Evolutionary conservation across 2,329 filamentous ascomycete species (phyloP).

Genomic region (Trichoderma atroviride): DNA sequence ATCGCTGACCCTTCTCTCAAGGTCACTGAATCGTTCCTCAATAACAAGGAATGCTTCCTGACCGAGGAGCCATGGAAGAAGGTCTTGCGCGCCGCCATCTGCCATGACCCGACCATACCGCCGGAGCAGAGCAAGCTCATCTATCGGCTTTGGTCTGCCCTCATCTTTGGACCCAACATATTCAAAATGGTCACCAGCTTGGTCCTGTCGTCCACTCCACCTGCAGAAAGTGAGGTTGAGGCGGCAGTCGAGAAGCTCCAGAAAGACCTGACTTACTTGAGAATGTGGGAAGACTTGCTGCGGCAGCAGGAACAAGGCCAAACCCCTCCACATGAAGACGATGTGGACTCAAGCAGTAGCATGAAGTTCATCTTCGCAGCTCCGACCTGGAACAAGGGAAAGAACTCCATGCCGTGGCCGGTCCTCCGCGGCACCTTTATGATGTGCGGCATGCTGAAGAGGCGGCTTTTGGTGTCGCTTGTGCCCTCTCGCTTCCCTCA

Average conservation of each 20-base stretch:
- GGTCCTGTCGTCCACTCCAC: not conserved
- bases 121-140: not conserved
- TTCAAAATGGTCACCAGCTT: not conserved
- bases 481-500: slow-evolving; percentile 1
- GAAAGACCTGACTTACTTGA: not conserved
- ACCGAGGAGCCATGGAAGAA: slow-evolving; percentile 1
- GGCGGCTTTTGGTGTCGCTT: not conserved
- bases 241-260: not conserved
- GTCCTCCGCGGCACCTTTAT: not conserved
- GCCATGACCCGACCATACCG: slow-evolving; percentile 1
- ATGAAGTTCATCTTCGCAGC: not conserved
- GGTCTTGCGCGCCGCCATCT: not conserved
- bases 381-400: not conserved
- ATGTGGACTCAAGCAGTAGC: not conserved
- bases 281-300: not conserved
- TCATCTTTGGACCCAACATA: slow-evolving; percentile 4
- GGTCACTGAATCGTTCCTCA: slow-evolving; percentile 9
- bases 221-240: not conserved
- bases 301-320: not conserved
- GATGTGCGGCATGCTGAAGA: slow-evolving; percentile 5
- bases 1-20: not conserved
- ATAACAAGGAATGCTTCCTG: not conserved
- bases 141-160: not conserved
- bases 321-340: not conserved
- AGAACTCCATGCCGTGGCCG: not conserved